Percentiles rank a stretch among this genome's conserved stretches.
Evolutionary conservation across 768 basidiomycete genomes (phyloP).

Genomic region (Hericium alpestre): DNA sequence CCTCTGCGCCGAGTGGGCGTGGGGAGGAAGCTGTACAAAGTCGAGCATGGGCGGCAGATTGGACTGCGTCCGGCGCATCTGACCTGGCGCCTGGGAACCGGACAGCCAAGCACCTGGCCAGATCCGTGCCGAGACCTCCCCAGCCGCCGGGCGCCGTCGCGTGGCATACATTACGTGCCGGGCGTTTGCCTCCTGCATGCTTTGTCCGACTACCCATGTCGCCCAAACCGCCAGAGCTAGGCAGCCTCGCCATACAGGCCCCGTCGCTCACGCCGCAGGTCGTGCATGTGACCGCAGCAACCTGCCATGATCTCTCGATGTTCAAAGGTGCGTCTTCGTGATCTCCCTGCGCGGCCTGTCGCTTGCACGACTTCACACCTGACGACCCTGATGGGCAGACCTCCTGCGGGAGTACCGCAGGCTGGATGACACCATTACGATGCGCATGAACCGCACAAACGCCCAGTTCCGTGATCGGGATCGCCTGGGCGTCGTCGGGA

Average conservation of each 20-base stretch:
- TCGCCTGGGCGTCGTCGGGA: constrained; percentile 33
- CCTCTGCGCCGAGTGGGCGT: too few species aligned
- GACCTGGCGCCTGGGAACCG: background rate
- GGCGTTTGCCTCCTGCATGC: too few species aligned
- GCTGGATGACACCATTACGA: constrained; percentile 69
- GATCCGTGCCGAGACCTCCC: background rate
- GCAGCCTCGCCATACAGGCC: constrained; percentile 60
- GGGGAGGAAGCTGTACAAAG: too few species aligned
- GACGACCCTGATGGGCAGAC: constrained; percentile 32
- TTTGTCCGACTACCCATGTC: constrained; percentile 21
- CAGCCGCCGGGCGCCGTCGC: too few species aligned
- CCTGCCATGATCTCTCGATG: constrained; percentile 62
- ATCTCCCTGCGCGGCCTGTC: background rate
- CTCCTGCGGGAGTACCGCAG: constrained; percentile 73
- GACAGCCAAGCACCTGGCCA: constrained; percentile 14
- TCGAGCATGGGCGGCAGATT: too few species aligned
- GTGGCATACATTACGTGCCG: background rate
- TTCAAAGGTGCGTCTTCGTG: constrained; percentile 53
- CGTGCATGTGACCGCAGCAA: constrained; percentile 63
- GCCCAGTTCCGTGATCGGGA: constrained; percentile 69
- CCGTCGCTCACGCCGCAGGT: constrained; percentile 48
- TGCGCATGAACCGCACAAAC: constrained; percentile 71
- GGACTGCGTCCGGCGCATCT: too few species aligned
- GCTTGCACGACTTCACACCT: background rate
- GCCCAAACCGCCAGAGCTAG: constrained; percentile 38